A percentile compares a stretch with the other conserved stretches of the same genome.
phyloP scores from a whole-genome alignment of 345 rosid genomes.

The Zanthoxylum bungeanum region DNA sequence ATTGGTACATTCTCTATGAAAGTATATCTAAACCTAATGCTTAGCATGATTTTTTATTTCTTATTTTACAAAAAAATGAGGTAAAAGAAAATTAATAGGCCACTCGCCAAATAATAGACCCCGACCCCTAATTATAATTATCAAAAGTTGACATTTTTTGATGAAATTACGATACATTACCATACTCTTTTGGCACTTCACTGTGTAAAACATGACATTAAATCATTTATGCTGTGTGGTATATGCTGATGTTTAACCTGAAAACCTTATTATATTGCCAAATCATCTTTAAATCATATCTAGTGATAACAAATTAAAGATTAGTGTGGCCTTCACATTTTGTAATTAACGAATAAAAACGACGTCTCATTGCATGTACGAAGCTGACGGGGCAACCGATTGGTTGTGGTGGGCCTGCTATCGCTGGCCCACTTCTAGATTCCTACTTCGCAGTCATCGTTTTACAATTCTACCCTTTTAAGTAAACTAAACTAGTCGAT shows the following conservation, averaged over 20 bases:
- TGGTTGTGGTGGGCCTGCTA: conserved; percentile 37
- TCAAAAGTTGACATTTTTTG: conserved; percentile 7
- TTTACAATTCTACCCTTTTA: background rate
- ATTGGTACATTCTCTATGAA: too few relatives aligned
- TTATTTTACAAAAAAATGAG: background rate
- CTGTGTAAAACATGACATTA: conserved; percentile 11
- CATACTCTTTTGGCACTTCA: background rate
- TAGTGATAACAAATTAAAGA: background rate
- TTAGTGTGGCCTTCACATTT: background rate
- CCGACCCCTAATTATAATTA: background rate
- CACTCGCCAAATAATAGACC: background rate
- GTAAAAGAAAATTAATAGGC: background rate
- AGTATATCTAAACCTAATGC: background rate
- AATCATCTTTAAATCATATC: background rate
- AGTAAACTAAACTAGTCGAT: too few relatives aligned
- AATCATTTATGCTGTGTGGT: conserved; percentile 12
- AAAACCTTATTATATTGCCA: background rate
- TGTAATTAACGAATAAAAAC: conserved; percentile 32
- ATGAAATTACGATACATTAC: conserved; percentile 19
- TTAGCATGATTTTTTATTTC: background rate
- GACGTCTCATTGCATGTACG: conserved; percentile 31
- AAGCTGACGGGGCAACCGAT: conserved; percentile 46
- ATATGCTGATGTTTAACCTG: conserved; percentile 24
- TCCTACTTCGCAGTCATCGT: background rate
- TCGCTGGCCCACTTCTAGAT: conserved; percentile 9